phyloP scores from a whole-genome alignment of 441 rosid species.

The Eutrema salsugineum region DNA sequence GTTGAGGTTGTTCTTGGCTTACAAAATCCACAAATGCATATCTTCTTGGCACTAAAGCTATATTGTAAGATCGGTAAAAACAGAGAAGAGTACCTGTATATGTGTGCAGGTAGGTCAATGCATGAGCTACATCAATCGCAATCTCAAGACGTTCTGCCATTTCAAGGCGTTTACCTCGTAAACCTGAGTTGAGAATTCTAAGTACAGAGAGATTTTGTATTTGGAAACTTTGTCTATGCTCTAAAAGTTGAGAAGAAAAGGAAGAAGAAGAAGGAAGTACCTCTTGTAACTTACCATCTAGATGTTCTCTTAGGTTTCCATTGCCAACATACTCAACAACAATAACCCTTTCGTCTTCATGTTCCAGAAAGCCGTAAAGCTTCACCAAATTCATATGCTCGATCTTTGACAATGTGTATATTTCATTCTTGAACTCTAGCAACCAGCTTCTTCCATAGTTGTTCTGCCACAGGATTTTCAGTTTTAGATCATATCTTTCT shows the following conservation, averaged over 20 bases:
- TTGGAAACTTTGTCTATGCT: not conserved
- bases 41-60: not conserved
- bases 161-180: conserved; percentile 56
- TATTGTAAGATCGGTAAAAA: not conserved
- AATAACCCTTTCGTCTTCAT: conserved; percentile 59
- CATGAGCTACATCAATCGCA: conserved; percentile 93
- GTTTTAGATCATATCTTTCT: not conserved
- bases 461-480: conserved; percentile 40
- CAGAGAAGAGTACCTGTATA: conserved; percentile 54
- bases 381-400: conserved; percentile 85
- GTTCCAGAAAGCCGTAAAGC: conserved; percentile 67
- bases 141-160: conserved; percentile 76
- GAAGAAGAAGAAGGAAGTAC: conserved; percentile 5
- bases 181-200: conserved; percentile 37
- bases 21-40: not conserved
- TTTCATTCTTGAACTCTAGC: conserved; percentile 79
- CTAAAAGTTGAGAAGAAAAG: not conserved
- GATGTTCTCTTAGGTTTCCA: conserved; percentile 78
- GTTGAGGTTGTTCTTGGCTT: not conserved
- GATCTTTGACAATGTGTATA: conserved; percentile 77
- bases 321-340: conserved; percentile 71
- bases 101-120: conserved; percentile 76
- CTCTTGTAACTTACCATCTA: conserved; percentile 62
- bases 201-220: not conserved
- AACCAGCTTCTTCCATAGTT: conserved; percentile 38